These are phyloP conservation scores for Phanerochaete carnosa DNA, from an alignment of 768 basidiomycete species.

Conservation along the genomic window DNA sequence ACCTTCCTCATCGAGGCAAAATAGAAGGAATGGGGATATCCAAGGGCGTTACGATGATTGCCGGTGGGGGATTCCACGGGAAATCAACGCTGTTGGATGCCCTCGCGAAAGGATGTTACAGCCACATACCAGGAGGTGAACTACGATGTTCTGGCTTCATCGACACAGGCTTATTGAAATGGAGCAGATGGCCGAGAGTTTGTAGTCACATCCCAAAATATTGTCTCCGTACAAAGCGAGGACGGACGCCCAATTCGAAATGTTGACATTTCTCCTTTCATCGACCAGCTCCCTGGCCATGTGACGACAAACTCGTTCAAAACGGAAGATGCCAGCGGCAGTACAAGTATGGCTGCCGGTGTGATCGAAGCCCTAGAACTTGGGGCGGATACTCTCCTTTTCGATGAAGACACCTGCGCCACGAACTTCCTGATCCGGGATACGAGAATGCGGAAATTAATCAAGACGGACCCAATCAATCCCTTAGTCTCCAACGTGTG, in stretches of 20 bases:
- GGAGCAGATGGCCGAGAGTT: conserved; percentile 16
- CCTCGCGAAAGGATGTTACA: conserved; percentile 16
- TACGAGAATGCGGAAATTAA: conserved; percentile 15
- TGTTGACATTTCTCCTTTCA: conserved; percentile 18
- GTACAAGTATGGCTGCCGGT: conserved; percentile 18
- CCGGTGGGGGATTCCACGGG: conserved; percentile 17
- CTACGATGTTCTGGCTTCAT: not conserved
- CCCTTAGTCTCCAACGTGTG: conserved; percentile 15
- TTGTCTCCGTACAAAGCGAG: conserved; percentile 14
- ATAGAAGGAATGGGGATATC: conserved; percentile 16
- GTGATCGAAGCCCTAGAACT: conserved; percentile 16
- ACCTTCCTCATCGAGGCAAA: conserved; percentile 12
- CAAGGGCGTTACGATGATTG: conserved; percentile 16
- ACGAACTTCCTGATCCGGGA: conserved; percentile 20
- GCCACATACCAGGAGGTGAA: conserved; percentile 14
- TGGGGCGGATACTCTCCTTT: conserved; percentile 14
- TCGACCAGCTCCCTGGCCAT: conserved; percentile 10
- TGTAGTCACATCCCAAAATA: conserved; percentile 9
- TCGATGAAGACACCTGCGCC: conserved; percentile 20
- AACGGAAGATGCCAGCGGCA: conserved; percentile 19
- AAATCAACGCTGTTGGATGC: conserved; percentile 18
- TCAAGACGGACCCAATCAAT: conserved; percentile 15
- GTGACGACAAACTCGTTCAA: conserved; percentile 13
- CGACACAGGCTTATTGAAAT: not conserved
- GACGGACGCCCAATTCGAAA: conserved; percentile 17